A percentile compares a stretch with the other conserved stretches of the same genome.
Conservation (phyloP, 2,329 filamentous ascomycete species). For the Epichloe baconii region DNA sequence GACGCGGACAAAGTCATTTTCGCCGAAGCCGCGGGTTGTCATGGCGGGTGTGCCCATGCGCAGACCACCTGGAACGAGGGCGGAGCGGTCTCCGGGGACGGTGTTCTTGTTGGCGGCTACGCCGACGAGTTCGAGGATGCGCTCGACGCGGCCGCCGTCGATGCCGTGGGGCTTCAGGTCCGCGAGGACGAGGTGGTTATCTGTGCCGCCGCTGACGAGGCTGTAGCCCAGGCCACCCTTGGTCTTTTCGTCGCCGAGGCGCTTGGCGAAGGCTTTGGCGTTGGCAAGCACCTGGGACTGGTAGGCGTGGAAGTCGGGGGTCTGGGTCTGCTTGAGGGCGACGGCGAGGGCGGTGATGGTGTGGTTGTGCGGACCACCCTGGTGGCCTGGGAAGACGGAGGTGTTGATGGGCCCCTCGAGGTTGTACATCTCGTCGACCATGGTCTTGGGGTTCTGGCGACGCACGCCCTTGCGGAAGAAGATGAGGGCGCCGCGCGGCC, state of each 20-base stretch:
- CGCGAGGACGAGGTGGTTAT: constrained; percentile 90
- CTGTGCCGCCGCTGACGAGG: constrained; percentile 85
- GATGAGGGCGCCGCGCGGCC: constrained; percentile 92
- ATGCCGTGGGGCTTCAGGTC: constrained; percentile 82
- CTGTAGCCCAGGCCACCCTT: constrained; percentile 73
- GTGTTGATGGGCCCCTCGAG: constrained; percentile 89
- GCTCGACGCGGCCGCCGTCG: constrained; percentile 81
- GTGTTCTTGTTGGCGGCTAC: constrained; percentile 99
- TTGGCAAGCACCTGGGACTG: constrained; percentile 85
- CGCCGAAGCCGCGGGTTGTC: constrained; percentile 87
- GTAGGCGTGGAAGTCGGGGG: constrained; percentile 82
- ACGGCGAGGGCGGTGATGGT: constrained; percentile 94
- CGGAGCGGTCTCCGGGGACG: constrained; percentile 87
- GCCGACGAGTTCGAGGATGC: constrained; percentile 80
- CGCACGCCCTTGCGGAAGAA: constrained; percentile 94
- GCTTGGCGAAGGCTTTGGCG: constrained; percentile 69
- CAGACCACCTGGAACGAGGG: constrained; percentile 82
- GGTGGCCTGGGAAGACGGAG: constrained; percentile 95
- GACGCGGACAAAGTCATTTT: constrained; percentile 77
- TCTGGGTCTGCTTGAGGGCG: constrained; percentile 84
- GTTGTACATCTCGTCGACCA: constrained; percentile 75
- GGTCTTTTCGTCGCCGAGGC: constrained; percentile 53
- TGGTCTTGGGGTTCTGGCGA: constrained; percentile 70
- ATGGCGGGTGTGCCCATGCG: constrained; percentile 94
- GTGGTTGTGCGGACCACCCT: constrained; percentile 97